These are phyloP conservation scores for Vigna unguiculata DNA, from an alignment of 306 rosid genomes.

Conservation along the genomic window DNA sequence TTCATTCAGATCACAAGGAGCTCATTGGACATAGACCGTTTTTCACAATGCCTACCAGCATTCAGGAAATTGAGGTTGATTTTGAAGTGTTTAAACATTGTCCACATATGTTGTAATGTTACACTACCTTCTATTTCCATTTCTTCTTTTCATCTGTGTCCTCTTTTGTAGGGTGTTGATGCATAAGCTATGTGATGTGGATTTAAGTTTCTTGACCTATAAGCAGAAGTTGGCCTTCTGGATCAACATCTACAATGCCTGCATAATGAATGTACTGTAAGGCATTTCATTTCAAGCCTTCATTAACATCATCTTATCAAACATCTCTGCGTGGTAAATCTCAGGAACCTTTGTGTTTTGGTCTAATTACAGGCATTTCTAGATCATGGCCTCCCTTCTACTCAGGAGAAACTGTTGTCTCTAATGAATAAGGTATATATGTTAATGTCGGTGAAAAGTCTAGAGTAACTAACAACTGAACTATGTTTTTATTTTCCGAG, in stretches of 20 bases:
- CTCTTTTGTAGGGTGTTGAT: conserved; percentile 61
- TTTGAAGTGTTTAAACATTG: neutral
- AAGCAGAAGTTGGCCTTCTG: conserved; percentile 95
- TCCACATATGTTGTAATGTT: conserved; percentile 3
- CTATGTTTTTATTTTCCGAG: neutral
- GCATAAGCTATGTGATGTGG: conserved; percentile 68
- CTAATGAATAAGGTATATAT: conserved; percentile 82
- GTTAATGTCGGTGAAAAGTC: neutral
- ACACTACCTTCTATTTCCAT: neutral
- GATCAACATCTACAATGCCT: conserved; percentile 94
- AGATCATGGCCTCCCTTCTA: conserved; percentile 82
- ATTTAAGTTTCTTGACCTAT: conserved; percentile 77
- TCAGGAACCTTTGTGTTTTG: conserved; percentile 11
- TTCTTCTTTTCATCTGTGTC: neutral
- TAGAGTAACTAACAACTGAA: neutral
- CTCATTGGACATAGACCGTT: conserved; percentile 57
- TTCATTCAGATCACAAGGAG: conserved; percentile 74
- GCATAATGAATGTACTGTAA: conserved; percentile 98
- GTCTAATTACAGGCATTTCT: conserved; percentile 76
- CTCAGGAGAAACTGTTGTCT: conserved; percentile 69
- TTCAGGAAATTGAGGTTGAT: conserved; percentile 70
- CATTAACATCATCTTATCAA: neutral
- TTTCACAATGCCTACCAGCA: conserved; percentile 56
- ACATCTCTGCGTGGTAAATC: conserved; percentile 3
- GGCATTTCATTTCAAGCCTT: conserved; percentile 57